Evolutionary conservation across 2,329 filamentous ascomycete genomes (phyloP).

Genomic region (Lecanicillium sp.): DNA sequence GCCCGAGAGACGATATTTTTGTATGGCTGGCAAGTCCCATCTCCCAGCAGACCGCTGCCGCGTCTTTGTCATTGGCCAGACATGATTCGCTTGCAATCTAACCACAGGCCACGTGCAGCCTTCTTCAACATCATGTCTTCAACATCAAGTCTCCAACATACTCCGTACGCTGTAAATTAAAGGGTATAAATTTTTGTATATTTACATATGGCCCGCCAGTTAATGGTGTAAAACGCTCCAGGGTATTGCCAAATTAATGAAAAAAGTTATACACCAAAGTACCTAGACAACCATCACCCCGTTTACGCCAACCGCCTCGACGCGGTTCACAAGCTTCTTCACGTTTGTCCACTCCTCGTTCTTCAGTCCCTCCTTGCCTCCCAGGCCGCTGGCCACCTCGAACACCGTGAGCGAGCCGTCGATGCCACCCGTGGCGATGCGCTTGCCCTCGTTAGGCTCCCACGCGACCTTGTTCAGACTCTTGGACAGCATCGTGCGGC

Average conservation of each 20-base stretch:
- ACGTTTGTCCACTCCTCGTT: conserved; percentile 90
- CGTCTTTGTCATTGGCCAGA: no score
- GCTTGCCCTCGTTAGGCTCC: conserved; percentile 83
- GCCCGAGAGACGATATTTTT: no score
- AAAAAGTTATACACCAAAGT: conserved; percentile 3
- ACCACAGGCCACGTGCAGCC: no score
- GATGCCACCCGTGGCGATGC: conserved; percentile 83
- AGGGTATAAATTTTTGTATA: conserved; percentile 6
- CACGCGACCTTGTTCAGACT: conserved; percentile 92
- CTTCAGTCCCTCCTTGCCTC: conserved; percentile 76
- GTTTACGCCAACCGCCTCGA: conserved; percentile 57
- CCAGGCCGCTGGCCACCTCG: conserved; percentile 76
- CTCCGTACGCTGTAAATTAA: no score
- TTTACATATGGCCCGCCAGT: conserved; percentile 11
- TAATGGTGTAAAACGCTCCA: conserved; percentile 8
- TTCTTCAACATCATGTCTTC: no score
- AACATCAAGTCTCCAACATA: no score
- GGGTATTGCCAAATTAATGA: conserved; percentile 6
- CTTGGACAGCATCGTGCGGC: conserved; percentile 66
- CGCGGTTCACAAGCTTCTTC: conserved; percentile 76
- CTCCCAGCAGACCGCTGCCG: no score
- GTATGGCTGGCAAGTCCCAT: no score
- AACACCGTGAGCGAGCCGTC: conserved; percentile 89
- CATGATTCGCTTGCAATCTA: no score
- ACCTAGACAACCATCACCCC: conserved; percentile 38